Evolutionary conservation across 768 basidiomycete genomes (phyloP).

Genomic region (Suillus paluster): DNA sequence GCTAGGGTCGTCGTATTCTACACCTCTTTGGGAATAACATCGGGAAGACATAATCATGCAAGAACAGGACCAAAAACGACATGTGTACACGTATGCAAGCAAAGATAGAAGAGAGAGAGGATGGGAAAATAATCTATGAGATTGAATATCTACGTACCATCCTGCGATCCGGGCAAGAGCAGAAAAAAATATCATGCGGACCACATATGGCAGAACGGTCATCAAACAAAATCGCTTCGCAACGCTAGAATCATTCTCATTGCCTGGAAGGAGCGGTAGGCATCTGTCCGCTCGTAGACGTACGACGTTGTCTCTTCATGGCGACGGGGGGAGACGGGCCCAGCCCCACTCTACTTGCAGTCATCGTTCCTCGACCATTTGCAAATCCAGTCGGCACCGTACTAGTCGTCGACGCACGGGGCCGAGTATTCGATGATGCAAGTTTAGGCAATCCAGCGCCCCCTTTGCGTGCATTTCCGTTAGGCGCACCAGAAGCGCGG

Average conservation of each 20-base stretch:
- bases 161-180: conserved; percentile 37
- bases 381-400: conserved; percentile 53
- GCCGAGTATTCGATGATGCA: conserved; percentile 73
- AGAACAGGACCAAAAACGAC: conserved; percentile 16
- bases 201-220: conserved; percentile 19
- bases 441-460: conserved; percentile 71
- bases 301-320: conserved; percentile 84
- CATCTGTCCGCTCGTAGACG: conserved; percentile 59
- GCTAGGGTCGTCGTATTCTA: conserved; percentile 28
- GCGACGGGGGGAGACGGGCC: conserved; percentile 37
- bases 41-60: conserved; percentile 30
- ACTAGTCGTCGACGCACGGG: conserved; percentile 71
- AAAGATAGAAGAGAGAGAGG: conserved; percentile 16
- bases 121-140: conserved; percentile 39
- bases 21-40: conserved; percentile 33
- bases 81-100: conserved; percentile 24
- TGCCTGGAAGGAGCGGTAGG: conserved; percentile 43
- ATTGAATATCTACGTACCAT: conserved; percentile 35
- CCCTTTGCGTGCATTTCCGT: conserved; percentile 65
- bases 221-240: not conserved
- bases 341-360: conserved; percentile 27
- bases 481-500: conserved; percentile 78
- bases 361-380: conserved; percentile 43
- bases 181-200: conserved; percentile 31
- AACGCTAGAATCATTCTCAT: too few relatives aligned